A percentile compares a stretch with the other conserved stretches of the same genome.
These are phyloP conservation scores for Ascochyta rabiei DNA, from an alignment of 2,329 filamentous ascomycete genomes.

Conservation along the genomic window DNA sequence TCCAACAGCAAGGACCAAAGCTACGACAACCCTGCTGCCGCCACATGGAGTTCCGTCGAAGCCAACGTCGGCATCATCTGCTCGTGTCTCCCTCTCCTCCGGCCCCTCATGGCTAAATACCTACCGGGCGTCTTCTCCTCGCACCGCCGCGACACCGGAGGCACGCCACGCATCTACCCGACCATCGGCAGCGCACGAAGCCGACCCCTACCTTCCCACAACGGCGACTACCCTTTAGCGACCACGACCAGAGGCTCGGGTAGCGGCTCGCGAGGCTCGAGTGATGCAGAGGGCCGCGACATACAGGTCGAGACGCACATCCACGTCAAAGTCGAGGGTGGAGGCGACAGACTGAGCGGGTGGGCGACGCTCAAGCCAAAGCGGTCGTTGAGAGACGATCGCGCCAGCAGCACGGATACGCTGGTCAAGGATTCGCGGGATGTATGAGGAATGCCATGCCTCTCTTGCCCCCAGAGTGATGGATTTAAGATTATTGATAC, in stretches of 20 bases:
- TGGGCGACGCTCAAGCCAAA: conserved; percentile 16
- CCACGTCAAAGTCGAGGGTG: conserved; percentile 26
- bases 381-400: not conserved
- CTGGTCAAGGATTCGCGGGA: conserved; percentile 16
- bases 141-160: conserved; percentile 15
- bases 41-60: conserved; percentile 41
- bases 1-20: conserved; percentile 38
- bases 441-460: not conserved
- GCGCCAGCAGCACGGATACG: conserved; percentile 20
- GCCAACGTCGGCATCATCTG: conserved; percentile 43
- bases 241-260: conserved; percentile 11
- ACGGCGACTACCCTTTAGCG: conserved; percentile 14
- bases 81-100: conserved; percentile 40
- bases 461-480: no score
- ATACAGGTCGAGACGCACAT: conserved; percentile 37
- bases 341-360: conserved; percentile 9
- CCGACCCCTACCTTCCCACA: conserved; percentile 9
- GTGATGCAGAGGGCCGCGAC: conserved; percentile 16
- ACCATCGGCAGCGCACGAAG: conserved; percentile 21
- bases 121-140: conserved; percentile 33
- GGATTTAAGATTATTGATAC: conserved; percentile 4
- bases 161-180: conserved; percentile 13
- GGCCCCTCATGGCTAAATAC: conserved; percentile 33
- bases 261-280: conserved; percentile 11
- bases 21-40: conserved; percentile 42